Base-by-base conservation (phyloP, 1,284 basidiomycete species). In the Pseudozyma thailandica region DNA sequence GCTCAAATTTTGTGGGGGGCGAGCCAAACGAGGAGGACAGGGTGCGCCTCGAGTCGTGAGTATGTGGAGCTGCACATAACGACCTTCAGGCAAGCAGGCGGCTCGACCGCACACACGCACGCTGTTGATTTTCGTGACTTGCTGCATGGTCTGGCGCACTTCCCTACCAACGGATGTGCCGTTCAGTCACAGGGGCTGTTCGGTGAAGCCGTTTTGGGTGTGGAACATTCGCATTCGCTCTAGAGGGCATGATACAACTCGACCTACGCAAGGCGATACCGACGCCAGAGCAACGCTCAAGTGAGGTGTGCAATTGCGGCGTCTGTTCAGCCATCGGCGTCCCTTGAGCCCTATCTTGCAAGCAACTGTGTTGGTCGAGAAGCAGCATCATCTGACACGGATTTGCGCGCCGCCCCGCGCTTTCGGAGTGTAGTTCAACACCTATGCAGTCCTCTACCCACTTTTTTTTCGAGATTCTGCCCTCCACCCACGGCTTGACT, bases 381-480 rank as follows among this genome's bases (percentile, higher is more conserved):
- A 66, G 63, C 57, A 59, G 52, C 63, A 66, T 60, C 63, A 66
- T 55, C 56, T 66, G 63, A 66, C 63, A 59, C 45, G 50, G 46
- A 35, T 57, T 53, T 37, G 46, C 54, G 28, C 41, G 52, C 52
- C 47, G 42, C 44, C 45, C 49, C 38, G 45, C 47, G 50, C 50
- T 43, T 51, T 54, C 48, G 46, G 37, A 42, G 27, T 18, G 23
- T 20, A 42, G 16, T 39, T 25, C 26, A 46, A 44, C 43, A 37
- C 41, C 30, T 37, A 56, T n/a, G 30, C 45, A 18, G n/a, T n/a
- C n/a, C n/a, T n/a, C n/a, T 28, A 18, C 18, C n/a, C 44, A 21
- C 18, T 46, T 23, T 16, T 33, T 18, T n/a, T n/a, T n/a, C n/a
- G n/a, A 48, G 15, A 20, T 23, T 47, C 8, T 44, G 54, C 54